A percentile compares a stretch with the other conserved stretches of the same genome.
phyloP scores from a whole-genome alignment of 306 rosid species.

The Casuarina glauca region DNA sequence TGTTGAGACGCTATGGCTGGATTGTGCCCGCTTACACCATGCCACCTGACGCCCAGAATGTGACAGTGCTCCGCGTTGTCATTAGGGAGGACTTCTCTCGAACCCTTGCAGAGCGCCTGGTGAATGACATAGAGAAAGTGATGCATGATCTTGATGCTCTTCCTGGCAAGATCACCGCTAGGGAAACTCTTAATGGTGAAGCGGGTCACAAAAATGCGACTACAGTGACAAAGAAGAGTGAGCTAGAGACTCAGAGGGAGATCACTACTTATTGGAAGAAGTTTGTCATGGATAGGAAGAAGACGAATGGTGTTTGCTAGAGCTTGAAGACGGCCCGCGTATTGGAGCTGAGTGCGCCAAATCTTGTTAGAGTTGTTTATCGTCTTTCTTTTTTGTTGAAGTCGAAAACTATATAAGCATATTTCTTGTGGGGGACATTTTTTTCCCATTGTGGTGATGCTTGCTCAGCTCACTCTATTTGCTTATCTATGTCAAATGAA shows the following conservation, averaged over 20 bases:
- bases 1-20: conserved; percentile 82
- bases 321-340: background rate
- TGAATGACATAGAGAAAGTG: conserved; percentile 57
- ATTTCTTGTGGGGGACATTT: background rate
- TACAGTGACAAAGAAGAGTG: conserved; percentile 53
- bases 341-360: background rate
- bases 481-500: background rate
- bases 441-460: background rate
- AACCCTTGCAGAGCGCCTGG: conserved; percentile 88
- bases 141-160: conserved; percentile 74
- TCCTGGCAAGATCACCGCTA: conserved; percentile 45
- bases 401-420: background rate
- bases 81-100: conserved; percentile 88
- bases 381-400: background rate
- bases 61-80: conserved; percentile 84
- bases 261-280: conserved; percentile 77
- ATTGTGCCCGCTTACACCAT: conserved; percentile 93
- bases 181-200: conserved; percentile 12
- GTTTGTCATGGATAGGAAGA: conserved; percentile 74
- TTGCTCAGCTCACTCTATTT: background rate
- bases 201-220: conserved; percentile 18
- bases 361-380: too few species aligned
- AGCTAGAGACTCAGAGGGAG: conserved; percentile 60
- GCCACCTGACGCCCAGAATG: conserved; percentile 82
- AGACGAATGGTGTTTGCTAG: conserved; percentile 69